Percentiles rank a stretch among this genome's conserved stretches.
phyloP scores from a whole-genome alignment of 2,329 filamentous ascomycete genomes.

The Alternaria viburni region DNA sequence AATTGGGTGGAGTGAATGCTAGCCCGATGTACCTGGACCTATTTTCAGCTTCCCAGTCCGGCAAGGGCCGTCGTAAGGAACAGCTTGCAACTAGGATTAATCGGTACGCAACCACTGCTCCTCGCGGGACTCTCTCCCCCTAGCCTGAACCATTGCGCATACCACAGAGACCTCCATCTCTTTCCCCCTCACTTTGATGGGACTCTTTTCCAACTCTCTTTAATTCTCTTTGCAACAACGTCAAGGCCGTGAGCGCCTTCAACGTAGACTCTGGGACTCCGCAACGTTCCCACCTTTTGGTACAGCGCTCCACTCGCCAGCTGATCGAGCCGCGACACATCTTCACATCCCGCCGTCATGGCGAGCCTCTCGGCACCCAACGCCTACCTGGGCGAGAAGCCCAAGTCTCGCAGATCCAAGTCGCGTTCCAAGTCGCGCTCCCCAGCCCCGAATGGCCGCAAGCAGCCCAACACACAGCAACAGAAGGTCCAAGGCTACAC shows the following conservation, averaged over 20 bases:
- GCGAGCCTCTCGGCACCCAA: constrained; percentile 40
- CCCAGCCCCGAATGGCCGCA: constrained; percentile 33
- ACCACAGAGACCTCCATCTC: constrained; percentile 28
- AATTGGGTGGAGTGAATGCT: background rate
- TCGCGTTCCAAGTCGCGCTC: constrained; percentile 44
- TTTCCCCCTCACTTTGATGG: constrained; percentile 25
- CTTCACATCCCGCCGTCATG: constrained; percentile 41
- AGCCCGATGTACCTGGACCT: constrained; percentile 7
- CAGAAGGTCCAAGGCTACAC: constrained; percentile 63
- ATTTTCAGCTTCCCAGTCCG: constrained; percentile 32
- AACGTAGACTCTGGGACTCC: constrained; percentile 13
- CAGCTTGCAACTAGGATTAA: constrained; percentile 42
- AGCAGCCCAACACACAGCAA: constrained; percentile 44
- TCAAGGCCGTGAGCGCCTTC: constrained; percentile 6
- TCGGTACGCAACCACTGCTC: constrained; percentile 28
- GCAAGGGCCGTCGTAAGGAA: constrained; percentile 23
- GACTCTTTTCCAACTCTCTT: constrained; percentile 45
- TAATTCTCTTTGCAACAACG: constrained; percentile 26
- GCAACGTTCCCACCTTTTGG: constrained; percentile 5
- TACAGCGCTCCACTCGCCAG: constrained; percentile 22
- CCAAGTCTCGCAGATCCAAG: constrained; percentile 35
- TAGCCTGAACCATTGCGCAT: constrained; percentile 33
- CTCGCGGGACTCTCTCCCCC: constrained; percentile 26
- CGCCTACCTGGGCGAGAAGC: constrained; percentile 42
- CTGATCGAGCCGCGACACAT: constrained; percentile 26